These are phyloP conservation scores for Pelargonium exstipulatum DNA, from an alignment of 441 rosid genomes.

Conservation along the genomic window DNA sequence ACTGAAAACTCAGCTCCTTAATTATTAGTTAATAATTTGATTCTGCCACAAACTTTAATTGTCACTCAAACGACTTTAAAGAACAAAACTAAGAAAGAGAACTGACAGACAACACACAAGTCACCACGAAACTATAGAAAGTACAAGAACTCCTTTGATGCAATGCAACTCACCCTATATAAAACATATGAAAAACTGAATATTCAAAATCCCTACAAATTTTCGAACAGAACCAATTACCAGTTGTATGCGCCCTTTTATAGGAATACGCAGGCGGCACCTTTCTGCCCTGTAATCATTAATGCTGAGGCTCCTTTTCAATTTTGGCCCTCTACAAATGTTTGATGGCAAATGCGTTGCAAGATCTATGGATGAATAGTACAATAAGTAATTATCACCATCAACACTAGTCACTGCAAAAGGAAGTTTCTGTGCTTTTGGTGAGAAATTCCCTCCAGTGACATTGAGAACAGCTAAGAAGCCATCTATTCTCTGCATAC, in stretches of 20 bases:
- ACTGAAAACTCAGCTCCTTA: not conserved
- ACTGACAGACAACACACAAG: not conserved
- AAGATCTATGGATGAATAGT: conserved; percentile 47
- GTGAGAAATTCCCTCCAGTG: conserved; percentile 50
- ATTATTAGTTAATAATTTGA: not conserved
- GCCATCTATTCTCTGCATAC: conserved; percentile 46
- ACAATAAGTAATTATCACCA: conserved; percentile 48
- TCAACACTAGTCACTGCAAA: conserved; percentile 49
- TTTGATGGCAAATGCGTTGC: conserved; percentile 25
- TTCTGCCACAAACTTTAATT: not conserved
- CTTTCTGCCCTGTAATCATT: conserved; percentile 32
- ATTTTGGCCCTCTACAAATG: conserved; percentile 27
- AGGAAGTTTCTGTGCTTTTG: conserved; percentile 47
- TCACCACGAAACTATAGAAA: not conserved
- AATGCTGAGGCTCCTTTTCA: conserved; percentile 42
- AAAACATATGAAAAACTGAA: not conserved
- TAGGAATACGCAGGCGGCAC: conserved; percentile 40
- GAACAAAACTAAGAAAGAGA: not conserved
- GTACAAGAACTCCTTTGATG: not conserved
- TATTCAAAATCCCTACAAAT: not conserved
- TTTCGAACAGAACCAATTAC: conserved; percentile 24
- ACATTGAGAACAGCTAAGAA: conserved; percentile 54
- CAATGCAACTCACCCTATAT: not conserved
- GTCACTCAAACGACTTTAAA: not conserved
- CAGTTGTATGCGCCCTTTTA: conserved; percentile 55